These are phyloP conservation scores for Coniferiporia sulphurascens DNA, from an alignment of 1,284 basidiomycete genomes.

Conservation along the genomic window DNA sequence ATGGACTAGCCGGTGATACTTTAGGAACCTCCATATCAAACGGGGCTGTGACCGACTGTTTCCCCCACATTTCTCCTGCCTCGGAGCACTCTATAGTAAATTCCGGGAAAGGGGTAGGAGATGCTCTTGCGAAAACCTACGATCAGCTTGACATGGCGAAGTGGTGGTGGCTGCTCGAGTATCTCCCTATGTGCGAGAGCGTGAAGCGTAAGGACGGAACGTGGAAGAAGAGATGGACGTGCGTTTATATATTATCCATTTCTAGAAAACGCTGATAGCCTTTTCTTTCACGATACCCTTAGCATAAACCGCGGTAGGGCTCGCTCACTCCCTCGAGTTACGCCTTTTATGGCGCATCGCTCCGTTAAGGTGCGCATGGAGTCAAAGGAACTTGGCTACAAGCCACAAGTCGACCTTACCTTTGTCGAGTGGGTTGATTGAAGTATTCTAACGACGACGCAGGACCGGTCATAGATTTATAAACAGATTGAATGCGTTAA, in stretches of 20 bases:
- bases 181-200: constrained; percentile 16
- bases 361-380: constrained; percentile 19
- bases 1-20: too few relatives aligned
- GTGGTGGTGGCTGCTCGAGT: constrained; percentile 24
- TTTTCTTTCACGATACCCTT: not conserved
- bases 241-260: not conserved
- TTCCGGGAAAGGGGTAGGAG: constrained; percentile 15
- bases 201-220: constrained; percentile 14
- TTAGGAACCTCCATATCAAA: not conserved
- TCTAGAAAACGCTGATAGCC: not conserved
- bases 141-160: constrained; percentile 23
- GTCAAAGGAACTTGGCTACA: constrained; percentile 12
- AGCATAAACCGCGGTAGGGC: constrained; percentile 12
- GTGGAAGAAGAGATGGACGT: constrained; percentile 15
- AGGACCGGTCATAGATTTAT: too few relatives aligned
- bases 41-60: not conserved
- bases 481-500: too few relatives aligned
- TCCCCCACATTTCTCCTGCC: not conserved
- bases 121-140: constrained; percentile 22
- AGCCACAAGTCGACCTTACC: constrained; percentile 7
- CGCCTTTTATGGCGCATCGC: constrained; percentile 9
- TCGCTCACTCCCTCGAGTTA: constrained; percentile 5
- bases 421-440: constrained; percentile 8
- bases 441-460: too few relatives aligned
- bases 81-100: not conserved